A percentile compares a stretch with the other conserved stretches of the same genome.
phyloP scores from a whole-genome alignment of 2,329 filamentous ascomycete species.

The Colletotrichum limetticola region DNA sequence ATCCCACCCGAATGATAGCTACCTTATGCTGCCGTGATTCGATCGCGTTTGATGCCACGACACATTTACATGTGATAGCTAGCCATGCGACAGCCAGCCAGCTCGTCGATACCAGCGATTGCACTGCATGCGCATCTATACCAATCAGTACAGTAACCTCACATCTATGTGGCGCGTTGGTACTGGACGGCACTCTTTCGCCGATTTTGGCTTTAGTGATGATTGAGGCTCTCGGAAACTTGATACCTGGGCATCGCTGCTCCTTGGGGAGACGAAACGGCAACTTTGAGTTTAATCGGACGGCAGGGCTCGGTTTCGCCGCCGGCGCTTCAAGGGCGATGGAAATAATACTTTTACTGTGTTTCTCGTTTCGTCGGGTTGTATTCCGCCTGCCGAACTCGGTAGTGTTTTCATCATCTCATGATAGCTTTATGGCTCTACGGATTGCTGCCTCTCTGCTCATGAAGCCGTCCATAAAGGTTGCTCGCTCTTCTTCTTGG shows the following conservation, averaged over 20 bases:
- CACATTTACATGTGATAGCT: too few relatives aligned
- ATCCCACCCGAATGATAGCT: neutral
- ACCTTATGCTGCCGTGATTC: neutral
- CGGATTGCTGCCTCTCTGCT: neutral
- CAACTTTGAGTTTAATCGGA: neutral
- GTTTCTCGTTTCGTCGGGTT: neutral
- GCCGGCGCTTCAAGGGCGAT: neutral
- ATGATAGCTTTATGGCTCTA: neutral
- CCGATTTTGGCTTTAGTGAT: neutral
- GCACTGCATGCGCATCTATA: neutral
- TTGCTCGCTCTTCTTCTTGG: neutral
- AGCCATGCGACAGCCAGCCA: too few relatives aligned
- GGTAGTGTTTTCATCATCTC: neutral
- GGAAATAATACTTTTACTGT: neutral
- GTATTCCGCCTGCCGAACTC: neutral
- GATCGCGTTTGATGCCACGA: neutral
- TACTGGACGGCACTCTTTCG: neutral
- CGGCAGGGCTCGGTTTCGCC: neutral
- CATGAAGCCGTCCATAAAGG: neutral
- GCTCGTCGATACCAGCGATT: neutral
- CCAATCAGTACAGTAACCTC: neutral
- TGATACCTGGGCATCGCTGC: neutral
- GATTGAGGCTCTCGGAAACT: neutral
- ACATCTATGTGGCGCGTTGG: neutral
- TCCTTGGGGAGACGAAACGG: neutral